phyloP scores from a whole-genome alignment of 1,284 basidiomycete species.

The Apiotrichum sp. region DNA sequence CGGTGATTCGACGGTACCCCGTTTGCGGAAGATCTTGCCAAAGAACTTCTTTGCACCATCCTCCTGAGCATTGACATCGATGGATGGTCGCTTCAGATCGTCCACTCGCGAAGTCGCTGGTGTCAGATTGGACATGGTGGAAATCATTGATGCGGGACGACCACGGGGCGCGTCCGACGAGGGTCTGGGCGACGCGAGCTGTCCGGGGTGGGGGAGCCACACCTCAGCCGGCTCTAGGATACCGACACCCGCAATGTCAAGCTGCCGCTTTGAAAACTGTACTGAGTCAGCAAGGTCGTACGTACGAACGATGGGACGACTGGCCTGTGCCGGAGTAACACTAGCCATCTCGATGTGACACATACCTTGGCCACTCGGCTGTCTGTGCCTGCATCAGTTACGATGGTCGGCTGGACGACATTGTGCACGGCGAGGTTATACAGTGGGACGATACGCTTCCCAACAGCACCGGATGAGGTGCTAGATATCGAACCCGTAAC shows the following conservation, averaged over 20 bases:
- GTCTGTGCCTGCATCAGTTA: conserved; percentile 69
- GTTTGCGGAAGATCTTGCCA: conserved; percentile 64
- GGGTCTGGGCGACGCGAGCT: conserved; percentile 11
- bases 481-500: conserved; percentile 11
- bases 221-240: conserved; percentile 77
- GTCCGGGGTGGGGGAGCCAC: conserved; percentile 47
- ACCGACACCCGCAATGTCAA: conserved; percentile 74
- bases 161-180: conserved; percentile 7
- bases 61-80: conserved; percentile 20
- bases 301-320: too few species aligned
- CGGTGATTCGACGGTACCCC: conserved; percentile 3
- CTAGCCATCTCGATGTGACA: too few species aligned
- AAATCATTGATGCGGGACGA: conserved; percentile 32
- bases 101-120: conserved; percentile 26
- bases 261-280: conserved; percentile 67
- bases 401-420: conserved; percentile 82
- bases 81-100: conserved; percentile 15
- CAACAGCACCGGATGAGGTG: background rate
- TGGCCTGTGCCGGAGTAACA: too few species aligned
- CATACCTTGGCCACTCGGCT: conserved; percentile 72
- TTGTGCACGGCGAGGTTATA: conserved; percentile 87
- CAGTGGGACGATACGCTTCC: conserved; percentile 71
- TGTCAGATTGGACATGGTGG: conserved; percentile 27
- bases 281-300: background rate
- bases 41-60: conserved; percentile 59